These are phyloP conservation scores for Phaeosphaeriaceae sp. DNA, from an alignment of 2,329 filamentous ascomycete genomes.

Conservation along the genomic window DNA sequence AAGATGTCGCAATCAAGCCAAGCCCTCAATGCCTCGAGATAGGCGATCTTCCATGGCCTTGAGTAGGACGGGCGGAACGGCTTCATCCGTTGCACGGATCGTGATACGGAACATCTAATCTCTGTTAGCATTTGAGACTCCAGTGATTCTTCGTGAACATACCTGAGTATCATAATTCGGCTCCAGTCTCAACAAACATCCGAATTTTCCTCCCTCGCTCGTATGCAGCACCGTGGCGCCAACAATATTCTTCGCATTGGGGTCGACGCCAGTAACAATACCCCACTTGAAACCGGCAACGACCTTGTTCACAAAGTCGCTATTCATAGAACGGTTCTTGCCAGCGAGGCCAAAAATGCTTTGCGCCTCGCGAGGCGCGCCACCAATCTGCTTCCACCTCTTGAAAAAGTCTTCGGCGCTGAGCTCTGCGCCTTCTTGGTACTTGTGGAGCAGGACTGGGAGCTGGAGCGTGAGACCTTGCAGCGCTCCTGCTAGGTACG, in stretches of 20 bases:
- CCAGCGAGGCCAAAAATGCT: conserved; percentile 77
- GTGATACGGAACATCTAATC: conserved; percentile 92
- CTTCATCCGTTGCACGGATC: conserved; percentile 90
- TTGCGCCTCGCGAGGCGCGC: conserved; percentile 84
- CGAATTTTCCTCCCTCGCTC: conserved; percentile 85
- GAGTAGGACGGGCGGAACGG: conserved; percentile 78
- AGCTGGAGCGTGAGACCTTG: conserved; percentile 92
- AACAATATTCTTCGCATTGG: conserved; percentile 92
- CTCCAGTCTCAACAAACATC: conserved; percentile 90
- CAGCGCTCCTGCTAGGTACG: conserved; percentile 90
- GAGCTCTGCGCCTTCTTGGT: conserved; percentile 91
- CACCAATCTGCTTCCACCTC: conserved; percentile 98
- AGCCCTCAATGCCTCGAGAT: conserved; percentile 58
- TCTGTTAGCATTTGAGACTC: conserved; percentile 18
- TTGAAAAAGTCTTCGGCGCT: conserved; percentile 96
- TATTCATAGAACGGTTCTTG: conserved; percentile 69
- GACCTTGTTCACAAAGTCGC: conserved; percentile 72
- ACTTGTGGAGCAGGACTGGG: conserved; percentile 89
- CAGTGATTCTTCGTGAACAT: conserved; percentile 47
- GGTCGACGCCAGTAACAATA: conserved; percentile 83
- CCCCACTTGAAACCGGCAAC: conserved; percentile 91
- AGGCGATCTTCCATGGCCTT: conserved; percentile 89
- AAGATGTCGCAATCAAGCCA: conserved; percentile 17
- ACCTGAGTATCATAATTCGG: conserved; percentile 93
- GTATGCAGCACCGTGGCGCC: conserved; percentile 88